Percentiles rank a stretch among this genome's conserved stretches.
Evolutionary conservation across 2,329 filamentous ascomycete genomes (phyloP).

Genomic region (Fusarium tuaranense): DNA sequence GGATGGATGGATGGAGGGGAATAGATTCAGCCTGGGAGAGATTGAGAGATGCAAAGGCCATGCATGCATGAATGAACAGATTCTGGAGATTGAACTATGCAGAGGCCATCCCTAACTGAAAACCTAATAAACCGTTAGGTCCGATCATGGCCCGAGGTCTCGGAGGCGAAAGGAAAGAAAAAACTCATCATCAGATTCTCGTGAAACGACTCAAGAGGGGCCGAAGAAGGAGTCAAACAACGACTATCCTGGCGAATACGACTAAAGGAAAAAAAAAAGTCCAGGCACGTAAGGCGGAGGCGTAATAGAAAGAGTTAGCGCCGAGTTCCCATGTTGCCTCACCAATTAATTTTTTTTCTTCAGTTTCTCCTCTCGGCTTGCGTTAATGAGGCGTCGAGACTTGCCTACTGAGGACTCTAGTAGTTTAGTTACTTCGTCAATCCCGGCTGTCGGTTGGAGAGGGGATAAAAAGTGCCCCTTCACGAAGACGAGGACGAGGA

Average conservation of each 20-base stretch:
- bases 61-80: not conserved
- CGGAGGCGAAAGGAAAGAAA: not conserved
- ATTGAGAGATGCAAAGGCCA: not conserved
- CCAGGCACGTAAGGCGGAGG: slow-evolving; percentile 15
- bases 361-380: slow-evolving; percentile 8
- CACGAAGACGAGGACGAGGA: not conserved
- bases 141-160: not conserved
- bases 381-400: slow-evolving; percentile 33
- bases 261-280: not conserved
- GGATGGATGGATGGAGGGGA: not conserved
- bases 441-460: slow-evolving; percentile 37
- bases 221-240: slow-evolving; percentile 2
- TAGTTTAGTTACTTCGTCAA: slow-evolving; percentile 42
- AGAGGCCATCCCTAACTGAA: not conserved
- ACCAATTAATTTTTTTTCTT: slow-evolving; percentile 11
- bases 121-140: not conserved
- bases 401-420: slow-evolving; percentile 34
- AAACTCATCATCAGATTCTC: not conserved
- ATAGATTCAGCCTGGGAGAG: slow-evolving; percentile 2
- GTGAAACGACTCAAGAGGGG: slow-evolving; percentile 13
- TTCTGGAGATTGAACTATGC: not conserved
- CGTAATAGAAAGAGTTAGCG: slow-evolving; percentile 6
- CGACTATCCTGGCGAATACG: not conserved
- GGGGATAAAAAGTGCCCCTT: slow-evolving; percentile 15
- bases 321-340: slow-evolving; percentile 22